phyloP scores from a whole-genome alignment of 345 rosid genomes.

The Corchorus capsularis region DNA sequence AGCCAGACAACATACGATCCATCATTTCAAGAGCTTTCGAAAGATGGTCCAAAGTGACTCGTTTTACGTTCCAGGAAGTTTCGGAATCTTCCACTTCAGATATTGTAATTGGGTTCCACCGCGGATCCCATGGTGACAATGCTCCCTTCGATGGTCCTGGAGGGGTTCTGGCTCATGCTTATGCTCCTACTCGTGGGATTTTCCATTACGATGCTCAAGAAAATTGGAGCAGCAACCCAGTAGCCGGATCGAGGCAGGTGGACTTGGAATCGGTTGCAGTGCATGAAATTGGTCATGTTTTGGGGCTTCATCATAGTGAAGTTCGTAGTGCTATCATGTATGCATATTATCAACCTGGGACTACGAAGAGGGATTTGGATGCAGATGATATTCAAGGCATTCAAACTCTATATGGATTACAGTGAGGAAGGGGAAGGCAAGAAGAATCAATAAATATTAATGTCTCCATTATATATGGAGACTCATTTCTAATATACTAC shows the following conservation, averaged over 20 bases:
- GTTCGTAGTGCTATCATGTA: conserved; percentile 21
- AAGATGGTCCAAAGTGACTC: too few relatives aligned
- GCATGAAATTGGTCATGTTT: conserved; percentile 27
- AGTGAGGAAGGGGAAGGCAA: too few relatives aligned
- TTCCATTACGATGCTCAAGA: conserved; percentile 1
- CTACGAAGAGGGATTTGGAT: not conserved
- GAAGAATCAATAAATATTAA: too few relatives aligned
- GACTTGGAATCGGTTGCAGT: not conserved
- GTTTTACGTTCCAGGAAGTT: not conserved
- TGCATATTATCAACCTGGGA: not conserved
- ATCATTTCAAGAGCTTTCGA: too few relatives aligned
- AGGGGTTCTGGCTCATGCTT: not conserved
- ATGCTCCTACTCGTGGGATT: not conserved
- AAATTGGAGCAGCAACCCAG: conserved; percentile 13
- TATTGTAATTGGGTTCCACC: conserved; percentile 16
- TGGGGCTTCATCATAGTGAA: conserved; percentile 19
- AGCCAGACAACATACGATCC: too few relatives aligned
- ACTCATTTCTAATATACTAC: too few relatives aligned
- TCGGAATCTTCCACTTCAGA: not conserved
- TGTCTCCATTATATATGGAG: too few relatives aligned
- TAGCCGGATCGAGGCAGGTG: not conserved
- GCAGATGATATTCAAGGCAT: conserved; percentile 28
- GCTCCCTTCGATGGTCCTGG: not conserved
- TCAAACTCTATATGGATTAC: conserved; percentile 8
- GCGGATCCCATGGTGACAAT: not conserved